A percentile compares a stretch with the other conserved stretches of the same genome.
Evolutionary conservation across 257 asterid genomes (phyloP).

Genomic region (Gentiana straminea): DNA sequence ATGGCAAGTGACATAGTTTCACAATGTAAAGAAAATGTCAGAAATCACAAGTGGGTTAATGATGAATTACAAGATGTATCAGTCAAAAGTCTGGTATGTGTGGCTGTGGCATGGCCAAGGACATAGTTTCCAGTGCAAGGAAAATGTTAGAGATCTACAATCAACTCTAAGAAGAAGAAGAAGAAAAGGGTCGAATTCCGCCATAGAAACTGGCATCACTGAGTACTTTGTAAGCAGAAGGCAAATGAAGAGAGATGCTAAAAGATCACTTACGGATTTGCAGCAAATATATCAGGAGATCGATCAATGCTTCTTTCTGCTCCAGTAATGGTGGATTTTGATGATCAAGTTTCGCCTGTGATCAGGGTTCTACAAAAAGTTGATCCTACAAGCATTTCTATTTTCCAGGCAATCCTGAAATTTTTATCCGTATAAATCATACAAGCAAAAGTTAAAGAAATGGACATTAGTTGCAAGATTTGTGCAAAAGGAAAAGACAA

Average conservation of each 20-base stretch:
- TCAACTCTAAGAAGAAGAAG: slow-evolving; percentile 23
- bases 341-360: slow-evolving; percentile 12
- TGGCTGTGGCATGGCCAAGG: slow-evolving; percentile 8
- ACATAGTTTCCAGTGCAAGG: slow-evolving; percentile 7
- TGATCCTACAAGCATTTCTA: slow-evolving; percentile 5
- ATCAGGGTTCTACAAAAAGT: slow-evolving; percentile 17
- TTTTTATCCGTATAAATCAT: slow-evolving; percentile 20
- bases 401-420: slow-evolving; percentile 11
- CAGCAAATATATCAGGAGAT: slow-evolving; percentile 16
- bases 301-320: not conserved
- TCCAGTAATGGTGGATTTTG: slow-evolving; percentile 10
- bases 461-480: slow-evolving; percentile 30
- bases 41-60: slow-evolving; percentile 13
- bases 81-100: slow-evolving; percentile 19
- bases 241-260: slow-evolving; percentile 13
- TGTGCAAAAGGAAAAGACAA: slow-evolving; percentile 2
- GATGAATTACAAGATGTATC: slow-evolving; percentile 17
- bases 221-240: slow-evolving; percentile 11
- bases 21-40: slow-evolving; percentile 14
- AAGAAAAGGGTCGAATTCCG: slow-evolving; percentile 8
- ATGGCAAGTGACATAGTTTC: slow-evolving; percentile 9
- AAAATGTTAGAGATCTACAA: slow-evolving; percentile 16
- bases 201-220: slow-evolving; percentile 8
- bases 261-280: slow-evolving; percentile 1
- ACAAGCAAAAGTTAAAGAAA: slow-evolving; percentile 19